Base-by-base conservation (phyloP, 2,329 filamentous ascomycete genomes). In the Ophiostoma quercus region DNA sequence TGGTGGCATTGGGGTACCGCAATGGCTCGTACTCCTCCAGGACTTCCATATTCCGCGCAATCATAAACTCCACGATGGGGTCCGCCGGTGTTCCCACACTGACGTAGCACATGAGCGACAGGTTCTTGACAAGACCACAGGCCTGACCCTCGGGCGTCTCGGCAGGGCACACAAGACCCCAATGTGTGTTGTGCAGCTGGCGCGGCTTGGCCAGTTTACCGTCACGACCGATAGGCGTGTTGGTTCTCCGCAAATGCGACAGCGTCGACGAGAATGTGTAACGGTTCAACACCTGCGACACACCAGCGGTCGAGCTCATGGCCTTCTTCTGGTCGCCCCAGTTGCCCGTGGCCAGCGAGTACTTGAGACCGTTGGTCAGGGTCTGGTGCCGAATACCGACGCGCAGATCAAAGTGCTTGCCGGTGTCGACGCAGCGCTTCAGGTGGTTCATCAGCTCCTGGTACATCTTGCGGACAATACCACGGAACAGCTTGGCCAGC, bases 281-380 rank as follows among this genome's bases (percentile, higher is more conserved):
- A 78, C 95, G 88, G 82, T 97, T 99, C 76, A 99, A 82, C 81
- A 99, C 96, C 81, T 99, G 95, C 66, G 94, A 98, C 66, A 99
- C 95, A 84, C 95, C 96, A 66, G 95, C 95, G 73, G 96, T 98
- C 1, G 94, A 92, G 75, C 90, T 94, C 75, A 92, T 91, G 25
- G 95, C 94, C 83, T 98, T 99, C 86, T 98, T 99, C 83, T 99
- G 95, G 74, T 99, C 95, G 77, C 95, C 96, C 96, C 95, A 99
- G 81, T 99, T 99, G 74, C 95, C 95, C 16, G 95, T 99, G 34
- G 95, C 94, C 72, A 99, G 84, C 68, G 95, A 97, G 80, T 99
- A 99, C 78, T 97, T 97, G 74, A 99, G 82, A 67, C 94, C 95
- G 77, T 95, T 96, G 25, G 94, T 96, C 74, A 99, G 85, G 25